Conservation (phyloP, 179 eudicot genomes). For the Pouteria campechiana region DNA sequence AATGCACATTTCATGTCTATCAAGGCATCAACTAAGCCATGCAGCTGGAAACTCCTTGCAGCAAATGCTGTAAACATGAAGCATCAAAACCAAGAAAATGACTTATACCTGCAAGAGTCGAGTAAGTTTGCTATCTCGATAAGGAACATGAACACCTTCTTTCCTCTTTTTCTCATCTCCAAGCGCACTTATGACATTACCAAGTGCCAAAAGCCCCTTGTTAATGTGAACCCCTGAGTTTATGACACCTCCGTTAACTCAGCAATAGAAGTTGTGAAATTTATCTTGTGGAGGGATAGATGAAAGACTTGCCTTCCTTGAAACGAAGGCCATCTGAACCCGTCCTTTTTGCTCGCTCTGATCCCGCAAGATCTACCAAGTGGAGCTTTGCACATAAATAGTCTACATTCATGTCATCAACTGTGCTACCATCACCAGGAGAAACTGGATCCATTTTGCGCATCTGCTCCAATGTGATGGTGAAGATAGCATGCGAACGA, state of each 20-base stretch:
- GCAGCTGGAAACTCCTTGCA: too few relatives aligned
- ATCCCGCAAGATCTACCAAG: conserved; percentile 98
- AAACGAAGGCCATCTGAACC: conserved; percentile 99
- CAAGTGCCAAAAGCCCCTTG: conserved; percentile 98
- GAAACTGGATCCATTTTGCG: conserved; percentile 37
- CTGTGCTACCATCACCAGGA: conserved; percentile 37
- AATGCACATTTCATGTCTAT: too few relatives aligned
- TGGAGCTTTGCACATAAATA: conserved; percentile 98
- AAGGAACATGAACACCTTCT: conserved; percentile 95
- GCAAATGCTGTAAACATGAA: neutral
- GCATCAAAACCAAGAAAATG: neutral
- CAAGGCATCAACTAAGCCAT: too few relatives aligned
- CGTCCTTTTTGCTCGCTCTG: conserved; percentile 96
- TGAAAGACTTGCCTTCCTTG: conserved; percentile 62
- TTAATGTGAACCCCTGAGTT: conserved; percentile 91
- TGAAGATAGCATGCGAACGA: conserved; percentile 99
- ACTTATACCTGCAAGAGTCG: conserved; percentile 81
- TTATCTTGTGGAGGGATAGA: neutral
- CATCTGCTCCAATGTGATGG: conserved; percentile 98
- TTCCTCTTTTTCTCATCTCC: conserved; percentile 98
- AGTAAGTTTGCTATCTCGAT: conserved; percentile 98
- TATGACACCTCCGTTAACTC: neutral
- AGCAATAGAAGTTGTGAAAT: too few relatives aligned
- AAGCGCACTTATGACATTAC: conserved; percentile 96
- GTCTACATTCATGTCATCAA: conserved; percentile 68